Conservation (phyloP, 1,284 basidiomycete species). For the Pisolithus thermaeus region DNA sequence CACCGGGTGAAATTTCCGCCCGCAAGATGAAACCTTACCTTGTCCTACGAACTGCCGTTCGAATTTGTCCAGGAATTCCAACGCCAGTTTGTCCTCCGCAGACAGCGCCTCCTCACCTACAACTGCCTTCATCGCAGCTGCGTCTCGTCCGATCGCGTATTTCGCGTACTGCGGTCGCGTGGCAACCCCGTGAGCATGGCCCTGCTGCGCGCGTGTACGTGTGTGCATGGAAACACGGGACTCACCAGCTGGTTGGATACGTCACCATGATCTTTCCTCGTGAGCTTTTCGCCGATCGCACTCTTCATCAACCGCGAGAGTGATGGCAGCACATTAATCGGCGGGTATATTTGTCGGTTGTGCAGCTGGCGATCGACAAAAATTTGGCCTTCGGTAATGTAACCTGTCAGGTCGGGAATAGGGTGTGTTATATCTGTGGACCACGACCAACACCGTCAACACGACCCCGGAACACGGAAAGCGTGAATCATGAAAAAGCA, state of each 20-base stretch:
- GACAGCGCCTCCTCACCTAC: conserved; percentile 98
- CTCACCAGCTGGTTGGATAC: conserved; percentile 94
- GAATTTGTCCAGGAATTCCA: conserved; percentile 93
- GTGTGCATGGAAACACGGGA: conserved; percentile 17
- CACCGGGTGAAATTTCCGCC: not conserved
- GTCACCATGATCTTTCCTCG: conserved; percentile 97
- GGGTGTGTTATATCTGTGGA: conserved; percentile 95
- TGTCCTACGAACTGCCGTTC: conserved; percentile 94
- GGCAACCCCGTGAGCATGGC: conserved; percentile 14
- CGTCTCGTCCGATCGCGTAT: conserved; percentile 96
- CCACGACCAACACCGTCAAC: conserved; percentile 13
- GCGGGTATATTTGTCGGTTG: conserved; percentile 97
- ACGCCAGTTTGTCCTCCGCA: conserved; percentile 87
- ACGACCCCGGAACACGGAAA: conserved; percentile 19
- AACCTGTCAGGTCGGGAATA: conserved; percentile 98
- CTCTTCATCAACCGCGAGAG: conserved; percentile 99
- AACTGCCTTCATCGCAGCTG: conserved; percentile 98
- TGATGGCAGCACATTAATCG: conserved; percentile 98
- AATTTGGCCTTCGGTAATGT: conserved; percentile 99
- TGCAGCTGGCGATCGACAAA: conserved; percentile 94
- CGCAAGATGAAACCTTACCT: conserved; percentile 43
- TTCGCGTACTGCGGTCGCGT: conserved; percentile 73
- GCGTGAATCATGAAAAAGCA: conserved; percentile 30
- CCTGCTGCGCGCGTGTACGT: conserved; percentile 2
- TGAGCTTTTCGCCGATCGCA: conserved; percentile 96